Evolutionary conservation across 1,284 basidiomycete species (phyloP).

Genomic region (Cutaneotrichosporon cavernicola): DNA sequence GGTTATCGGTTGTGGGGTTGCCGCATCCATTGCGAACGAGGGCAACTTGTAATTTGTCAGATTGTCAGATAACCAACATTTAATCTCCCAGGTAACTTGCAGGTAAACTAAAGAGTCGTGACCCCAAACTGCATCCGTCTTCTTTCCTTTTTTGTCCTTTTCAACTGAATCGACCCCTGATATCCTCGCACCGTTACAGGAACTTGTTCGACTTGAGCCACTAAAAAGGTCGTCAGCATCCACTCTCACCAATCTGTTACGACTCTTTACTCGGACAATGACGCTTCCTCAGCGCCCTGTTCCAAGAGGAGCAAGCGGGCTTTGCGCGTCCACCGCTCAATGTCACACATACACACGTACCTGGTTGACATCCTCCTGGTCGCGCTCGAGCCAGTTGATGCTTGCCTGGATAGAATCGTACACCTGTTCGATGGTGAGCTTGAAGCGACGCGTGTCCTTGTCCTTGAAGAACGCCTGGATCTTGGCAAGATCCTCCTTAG

Average conservation of each 20-base stretch:
- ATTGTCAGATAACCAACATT: constrained; percentile 1
- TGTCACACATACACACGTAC: constrained; percentile 29
- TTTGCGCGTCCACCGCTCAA: neutral
- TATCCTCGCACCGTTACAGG: constrained; percentile 30
- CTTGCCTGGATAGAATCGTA: constrained; percentile 58
- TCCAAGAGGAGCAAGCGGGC: neutral
- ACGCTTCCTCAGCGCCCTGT: constrained; percentile 22
- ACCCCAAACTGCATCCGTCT: constrained; percentile 9
- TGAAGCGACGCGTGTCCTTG: constrained; percentile 53
- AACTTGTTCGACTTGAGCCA: constrained; percentile 62
- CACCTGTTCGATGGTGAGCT: constrained; percentile 57
- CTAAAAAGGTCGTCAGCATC: constrained; percentile 26
- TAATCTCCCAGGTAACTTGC: neutral
- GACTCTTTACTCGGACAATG: neutral
- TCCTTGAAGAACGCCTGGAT: constrained; percentile 66
- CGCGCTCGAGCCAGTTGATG: constrained; percentile 58
- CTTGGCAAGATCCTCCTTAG: constrained; percentile 67
- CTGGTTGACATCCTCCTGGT: constrained; percentile 55
- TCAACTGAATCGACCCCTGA: neutral
- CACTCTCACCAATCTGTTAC: neutral
- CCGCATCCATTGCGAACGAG: neutral
- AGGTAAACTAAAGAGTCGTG: neutral
- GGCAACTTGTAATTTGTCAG: neutral
- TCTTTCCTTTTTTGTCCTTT: constrained; percentile 3
- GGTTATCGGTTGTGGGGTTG: constrained; percentile 5